Evolutionary conservation across 495 filamentous ascomycete species (phyloP).

Genomic region (Aspergillus diversus): DNA sequence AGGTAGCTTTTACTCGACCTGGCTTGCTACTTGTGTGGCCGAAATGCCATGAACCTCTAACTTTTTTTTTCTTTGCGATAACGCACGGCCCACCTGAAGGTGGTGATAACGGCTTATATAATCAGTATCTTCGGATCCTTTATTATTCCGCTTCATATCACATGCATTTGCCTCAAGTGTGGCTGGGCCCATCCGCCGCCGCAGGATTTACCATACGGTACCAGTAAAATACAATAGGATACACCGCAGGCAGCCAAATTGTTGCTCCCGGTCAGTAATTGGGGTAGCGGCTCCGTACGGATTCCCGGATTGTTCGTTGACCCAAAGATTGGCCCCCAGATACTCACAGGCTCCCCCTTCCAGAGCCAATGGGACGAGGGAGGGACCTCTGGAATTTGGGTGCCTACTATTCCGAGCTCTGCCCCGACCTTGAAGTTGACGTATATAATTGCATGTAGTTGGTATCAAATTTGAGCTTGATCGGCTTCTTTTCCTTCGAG

Average conservation of each 20-base stretch:
- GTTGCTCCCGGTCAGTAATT: background rate
- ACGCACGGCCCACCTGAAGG: slow-evolving; percentile 27
- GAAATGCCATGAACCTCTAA: background rate
- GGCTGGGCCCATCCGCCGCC: background rate
- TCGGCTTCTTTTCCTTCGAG: background rate
- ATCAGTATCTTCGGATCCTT: background rate
- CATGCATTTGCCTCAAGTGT: slow-evolving; percentile 6
- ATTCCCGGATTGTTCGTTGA: background rate
- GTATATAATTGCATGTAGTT: slow-evolving; percentile 11
- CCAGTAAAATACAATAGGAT: background rate
- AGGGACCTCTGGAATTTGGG: slow-evolving; percentile 17
- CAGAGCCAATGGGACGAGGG: slow-evolving; percentile 15
- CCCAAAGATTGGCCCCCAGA: background rate
- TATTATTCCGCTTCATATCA: slow-evolving; percentile 7
- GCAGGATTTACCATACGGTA: slow-evolving; percentile 9
- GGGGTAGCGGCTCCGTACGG: background rate
- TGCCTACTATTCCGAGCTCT: slow-evolving; percentile 18
- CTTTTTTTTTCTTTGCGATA: slow-evolving; percentile 30
- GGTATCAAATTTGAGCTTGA: background rate
- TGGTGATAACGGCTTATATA: slow-evolving; percentile 21
- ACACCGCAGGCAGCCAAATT: slow-evolving; percentile 14
- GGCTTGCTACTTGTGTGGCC: too few relatives aligned
- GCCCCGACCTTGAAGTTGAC: background rate
- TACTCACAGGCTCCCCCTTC: background rate
- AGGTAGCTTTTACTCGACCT: too few relatives aligned